phyloP scores from a whole-genome alignment of 768 basidiomycete species.

The Lyophyllum semitale region DNA sequence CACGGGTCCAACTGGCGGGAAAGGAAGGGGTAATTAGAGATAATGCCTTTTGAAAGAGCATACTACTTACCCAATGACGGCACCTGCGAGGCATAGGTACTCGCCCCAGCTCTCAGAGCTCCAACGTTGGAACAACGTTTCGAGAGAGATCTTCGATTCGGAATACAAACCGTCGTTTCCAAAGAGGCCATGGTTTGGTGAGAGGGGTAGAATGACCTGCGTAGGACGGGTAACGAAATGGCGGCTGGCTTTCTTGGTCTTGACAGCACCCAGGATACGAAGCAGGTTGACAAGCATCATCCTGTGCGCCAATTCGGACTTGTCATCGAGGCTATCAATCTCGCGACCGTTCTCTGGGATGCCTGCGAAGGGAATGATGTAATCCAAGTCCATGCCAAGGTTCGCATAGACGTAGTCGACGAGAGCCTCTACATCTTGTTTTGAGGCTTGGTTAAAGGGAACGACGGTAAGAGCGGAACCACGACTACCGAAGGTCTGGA shows the following conservation, averaged over 20 bases:
- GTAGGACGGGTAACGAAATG: constrained; percentile 98
- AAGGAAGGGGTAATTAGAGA: constrained; percentile 12
- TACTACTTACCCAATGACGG: constrained; percentile 86
- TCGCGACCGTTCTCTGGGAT: constrained; percentile 98
- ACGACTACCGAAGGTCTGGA: constrained; percentile 91
- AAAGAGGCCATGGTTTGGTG: constrained; percentile 97
- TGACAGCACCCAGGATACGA: constrained; percentile 94
- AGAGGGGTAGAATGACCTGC: constrained; percentile 96
- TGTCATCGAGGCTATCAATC: constrained; percentile 96
- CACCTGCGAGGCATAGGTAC: constrained; percentile 96
- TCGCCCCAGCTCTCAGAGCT: constrained; percentile 98
- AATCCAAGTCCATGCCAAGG: constrained; percentile 95
- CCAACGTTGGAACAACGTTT: constrained; percentile 99
- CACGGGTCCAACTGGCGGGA: constrained; percentile 85
- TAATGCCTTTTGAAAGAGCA: background rate
- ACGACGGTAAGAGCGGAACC: constrained; percentile 98
- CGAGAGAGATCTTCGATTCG: constrained; percentile 96
- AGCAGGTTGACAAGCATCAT: constrained; percentile 99
- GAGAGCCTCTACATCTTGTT: constrained; percentile 97
- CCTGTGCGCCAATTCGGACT: constrained; percentile 95
- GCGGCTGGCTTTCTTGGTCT: constrained; percentile 96
- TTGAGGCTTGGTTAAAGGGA: constrained; percentile 98
- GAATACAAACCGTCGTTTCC: constrained; percentile 98
- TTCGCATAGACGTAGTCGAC: constrained; percentile 98
- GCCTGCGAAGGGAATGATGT: constrained; percentile 97